Conservation (phyloP, 495 filamentous ascomycete genomes). For the Ramalina peruviana region DNA sequence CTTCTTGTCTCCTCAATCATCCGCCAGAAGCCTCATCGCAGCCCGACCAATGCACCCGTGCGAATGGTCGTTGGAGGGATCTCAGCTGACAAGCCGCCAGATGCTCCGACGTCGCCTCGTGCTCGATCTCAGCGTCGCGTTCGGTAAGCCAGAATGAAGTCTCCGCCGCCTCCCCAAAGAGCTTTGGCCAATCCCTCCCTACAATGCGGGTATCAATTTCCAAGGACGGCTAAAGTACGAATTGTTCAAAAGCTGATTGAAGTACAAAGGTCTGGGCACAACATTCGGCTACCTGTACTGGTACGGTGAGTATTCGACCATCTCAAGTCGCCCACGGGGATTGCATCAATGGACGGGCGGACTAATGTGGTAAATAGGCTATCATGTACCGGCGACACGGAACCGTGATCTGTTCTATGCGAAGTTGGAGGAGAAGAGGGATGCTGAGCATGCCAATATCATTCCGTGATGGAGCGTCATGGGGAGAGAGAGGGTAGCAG, state of each 20-base stretch:
- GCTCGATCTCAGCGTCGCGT: constrained; percentile 62
- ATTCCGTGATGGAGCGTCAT: constrained; percentile 30
- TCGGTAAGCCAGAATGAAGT: constrained; percentile 40
- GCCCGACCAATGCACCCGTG: not conserved
- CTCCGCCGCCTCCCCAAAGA: not conserved
- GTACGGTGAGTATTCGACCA: constrained; percentile 50
- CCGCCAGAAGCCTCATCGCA: not conserved
- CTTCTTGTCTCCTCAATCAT: not conserved
- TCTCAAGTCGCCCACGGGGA: not conserved
- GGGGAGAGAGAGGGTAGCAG: constrained; percentile 26
- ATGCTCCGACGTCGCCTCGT: constrained; percentile 63
- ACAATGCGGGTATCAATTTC: not conserved
- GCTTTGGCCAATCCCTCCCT: not conserved
- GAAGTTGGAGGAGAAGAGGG: constrained; percentile 59
- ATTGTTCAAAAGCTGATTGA: constrained; percentile 1
- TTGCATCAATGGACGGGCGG: too few species aligned
- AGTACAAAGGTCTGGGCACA: constrained; percentile 44
- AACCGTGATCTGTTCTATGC: constrained; percentile 63
- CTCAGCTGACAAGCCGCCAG: constrained; percentile 25
- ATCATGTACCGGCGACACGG: constrained; percentile 65
- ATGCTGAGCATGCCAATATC: constrained; percentile 7
- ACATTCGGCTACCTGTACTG: constrained; percentile 65
- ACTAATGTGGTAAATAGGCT: too few species aligned
- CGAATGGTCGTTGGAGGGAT: not conserved
- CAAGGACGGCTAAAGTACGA: too few species aligned